Evolutionary conservation across 768 basidiomycete species (phyloP).

Genomic region (Auricularia heimuer): DNA sequence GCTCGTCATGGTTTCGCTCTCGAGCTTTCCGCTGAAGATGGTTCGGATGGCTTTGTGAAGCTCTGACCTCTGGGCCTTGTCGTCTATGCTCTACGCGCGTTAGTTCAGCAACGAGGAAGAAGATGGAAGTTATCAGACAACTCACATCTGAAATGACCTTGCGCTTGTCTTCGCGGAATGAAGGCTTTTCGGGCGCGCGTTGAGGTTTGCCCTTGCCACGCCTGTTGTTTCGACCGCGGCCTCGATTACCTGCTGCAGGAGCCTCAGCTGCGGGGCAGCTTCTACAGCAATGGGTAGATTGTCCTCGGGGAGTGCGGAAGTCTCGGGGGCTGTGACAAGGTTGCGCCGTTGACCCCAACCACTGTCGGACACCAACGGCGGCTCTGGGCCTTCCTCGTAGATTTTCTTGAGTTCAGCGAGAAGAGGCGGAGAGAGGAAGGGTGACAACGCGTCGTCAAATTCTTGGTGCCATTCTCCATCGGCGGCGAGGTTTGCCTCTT

Average conservation of each 20-base stretch:
- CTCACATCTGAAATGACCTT: constrained; percentile 76
- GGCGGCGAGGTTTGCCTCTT: constrained; percentile 11
- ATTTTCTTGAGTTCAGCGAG: constrained; percentile 60
- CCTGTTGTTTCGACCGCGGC: constrained; percentile 30
- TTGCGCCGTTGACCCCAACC: constrained; percentile 57
- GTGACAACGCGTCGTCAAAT: constrained; percentile 43
- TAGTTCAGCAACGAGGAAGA: background rate
- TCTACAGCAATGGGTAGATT: background rate
- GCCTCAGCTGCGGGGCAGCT: constrained; percentile 3
- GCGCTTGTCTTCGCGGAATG: constrained; percentile 51
- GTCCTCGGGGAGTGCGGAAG: constrained; percentile 1
- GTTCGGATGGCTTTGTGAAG: constrained; percentile 76
- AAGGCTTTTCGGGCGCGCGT: constrained; percentile 32
- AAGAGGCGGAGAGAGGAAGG: constrained; percentile 53
- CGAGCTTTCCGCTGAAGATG: constrained; percentile 73
- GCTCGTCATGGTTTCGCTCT: constrained; percentile 51
- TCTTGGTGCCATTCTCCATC: constrained; percentile 48
- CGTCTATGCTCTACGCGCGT: constrained; percentile 58
- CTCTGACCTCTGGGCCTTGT: constrained; percentile 70
- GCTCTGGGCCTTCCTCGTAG: constrained; percentile 71
- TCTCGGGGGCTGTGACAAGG: constrained; percentile 18
- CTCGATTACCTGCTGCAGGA: constrained; percentile 22
- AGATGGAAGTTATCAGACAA: background rate
- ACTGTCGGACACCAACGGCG: constrained; percentile 59
- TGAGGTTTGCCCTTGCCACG: constrained; percentile 27